Conservation (phyloP, 345 rosid genomes). For the Adansonia digitata region DNA sequence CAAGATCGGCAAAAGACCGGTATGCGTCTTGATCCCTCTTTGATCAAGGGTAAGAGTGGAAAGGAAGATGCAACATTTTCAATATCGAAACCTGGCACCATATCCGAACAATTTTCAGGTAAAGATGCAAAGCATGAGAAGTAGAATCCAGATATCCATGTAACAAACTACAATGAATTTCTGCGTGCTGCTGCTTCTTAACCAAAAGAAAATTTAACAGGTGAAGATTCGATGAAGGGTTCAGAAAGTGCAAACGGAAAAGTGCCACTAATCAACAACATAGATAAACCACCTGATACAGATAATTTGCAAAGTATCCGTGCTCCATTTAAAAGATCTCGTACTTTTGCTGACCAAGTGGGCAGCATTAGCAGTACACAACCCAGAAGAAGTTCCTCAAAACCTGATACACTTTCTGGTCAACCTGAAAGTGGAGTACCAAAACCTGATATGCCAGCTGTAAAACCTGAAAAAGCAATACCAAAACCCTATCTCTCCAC, state of each 20-base stretch:
- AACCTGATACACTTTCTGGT: background rate
- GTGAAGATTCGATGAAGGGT: slow-evolving; percentile 11
- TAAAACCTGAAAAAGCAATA: slow-evolving; percentile 9
- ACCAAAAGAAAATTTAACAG: slow-evolving; percentile 15
- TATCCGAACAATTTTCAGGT: slow-evolving; percentile 22
- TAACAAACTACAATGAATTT: background rate
- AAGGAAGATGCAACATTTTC: slow-evolving; percentile 16
- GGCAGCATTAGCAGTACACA: slow-evolving; percentile 12
- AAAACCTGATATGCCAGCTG: slow-evolving; percentile 10
- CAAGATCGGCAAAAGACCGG: slow-evolving; percentile 11
- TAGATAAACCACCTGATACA: too few relatives aligned
- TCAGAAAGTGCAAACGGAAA: slow-evolving; percentile 6
- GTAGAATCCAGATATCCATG: background rate
- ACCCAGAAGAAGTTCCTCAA: slow-evolving; percentile 14
- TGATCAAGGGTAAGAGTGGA: slow-evolving; percentile 26
- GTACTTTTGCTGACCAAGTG: slow-evolving; percentile 20
- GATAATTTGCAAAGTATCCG: too few relatives aligned
- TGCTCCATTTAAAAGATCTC: slow-evolving; percentile 26
- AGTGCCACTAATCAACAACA: background rate
- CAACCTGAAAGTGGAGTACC: background rate
- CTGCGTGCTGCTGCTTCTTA: background rate
- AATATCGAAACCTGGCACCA: slow-evolving; percentile 5
- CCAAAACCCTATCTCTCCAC: slow-evolving; percentile 10
- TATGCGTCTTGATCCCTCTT: slow-evolving; percentile 9
- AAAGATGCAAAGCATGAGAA: slow-evolving; percentile 4